Percentiles rank a stretch among this genome's conserved stretches.
Conservation (phyloP, 2,329 filamentous ascomycete genomes). For the Fusarium sp. region DNA sequence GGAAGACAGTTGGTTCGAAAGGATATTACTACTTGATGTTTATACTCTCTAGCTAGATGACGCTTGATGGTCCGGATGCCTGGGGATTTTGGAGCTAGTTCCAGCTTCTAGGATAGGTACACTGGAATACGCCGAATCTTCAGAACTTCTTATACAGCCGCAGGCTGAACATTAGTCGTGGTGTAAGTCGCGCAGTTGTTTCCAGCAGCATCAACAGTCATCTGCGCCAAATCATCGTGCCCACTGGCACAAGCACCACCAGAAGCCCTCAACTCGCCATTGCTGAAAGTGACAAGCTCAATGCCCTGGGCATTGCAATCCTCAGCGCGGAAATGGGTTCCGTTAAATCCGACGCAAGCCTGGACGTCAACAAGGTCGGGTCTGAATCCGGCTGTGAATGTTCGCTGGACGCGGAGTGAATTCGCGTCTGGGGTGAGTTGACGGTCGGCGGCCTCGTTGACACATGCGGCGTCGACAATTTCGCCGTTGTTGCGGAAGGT, state of each 20-base stretch:
- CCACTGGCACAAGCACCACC: conserved; percentile 22
- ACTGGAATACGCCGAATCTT: neutral
- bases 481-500: conserved; percentile 33
- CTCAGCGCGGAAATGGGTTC: conserved; percentile 26
- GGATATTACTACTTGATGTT: neutral
- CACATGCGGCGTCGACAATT: conserved; percentile 31
- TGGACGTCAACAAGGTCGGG: conserved; percentile 22
- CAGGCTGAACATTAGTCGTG: conserved; percentile 11
- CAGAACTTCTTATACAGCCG: neutral
- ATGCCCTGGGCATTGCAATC: conserved; percentile 19
- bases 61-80: neutral
- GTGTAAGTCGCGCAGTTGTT: conserved; percentile 18
- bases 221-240: conserved; percentile 19
- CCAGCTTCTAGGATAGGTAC: neutral
- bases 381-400: conserved; percentile 25
- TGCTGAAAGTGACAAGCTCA: conserved; percentile 21
- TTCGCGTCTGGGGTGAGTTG: conserved; percentile 19
- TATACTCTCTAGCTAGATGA: neutral
- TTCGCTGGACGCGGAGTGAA: conserved; percentile 26
- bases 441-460: conserved; percentile 23
- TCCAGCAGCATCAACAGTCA: conserved; percentile 15
- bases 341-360: conserved; percentile 30
- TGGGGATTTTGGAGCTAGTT: neutral
- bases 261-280: conserved; percentile 17
- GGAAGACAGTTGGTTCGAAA: neutral